These are phyloP conservation scores for Suhomyces panamericanus DNA, from an alignment of 1,139 yeast genomes.

Conservation along the genomic window DNA sequence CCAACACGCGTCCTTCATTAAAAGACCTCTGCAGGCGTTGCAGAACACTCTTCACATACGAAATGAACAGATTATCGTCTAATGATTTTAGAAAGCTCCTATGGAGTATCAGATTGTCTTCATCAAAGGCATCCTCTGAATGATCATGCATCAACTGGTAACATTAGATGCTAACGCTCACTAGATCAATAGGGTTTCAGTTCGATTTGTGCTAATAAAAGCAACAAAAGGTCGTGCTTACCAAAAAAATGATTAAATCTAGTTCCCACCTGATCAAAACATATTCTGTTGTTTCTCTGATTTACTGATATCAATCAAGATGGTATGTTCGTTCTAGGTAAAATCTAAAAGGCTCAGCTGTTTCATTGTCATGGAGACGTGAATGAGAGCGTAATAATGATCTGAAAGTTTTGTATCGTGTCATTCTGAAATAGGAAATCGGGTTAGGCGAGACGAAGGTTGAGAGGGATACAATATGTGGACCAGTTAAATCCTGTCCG, in stretches of 20 bases:
- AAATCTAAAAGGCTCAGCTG: not conserved
- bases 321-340: not conserved
- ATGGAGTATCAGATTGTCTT: slow-evolving; percentile 14
- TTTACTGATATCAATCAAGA: not conserved
- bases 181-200: not conserved
- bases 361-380: too few species aligned
- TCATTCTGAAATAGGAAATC: slow-evolving; percentile 1
- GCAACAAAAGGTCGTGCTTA: not conserved
- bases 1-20: slow-evolving; percentile 7
- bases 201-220: not conserved
- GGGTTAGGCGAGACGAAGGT: slow-evolving; percentile 1
- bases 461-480: not conserved
- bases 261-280: not conserved
- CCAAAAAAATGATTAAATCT: not conserved
- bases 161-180: not conserved
- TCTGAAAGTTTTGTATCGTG: not conserved
- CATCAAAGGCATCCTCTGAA: not conserved
- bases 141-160: not conserved
- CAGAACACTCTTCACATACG: slow-evolving; percentile 37
- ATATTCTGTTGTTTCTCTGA: not conserved
- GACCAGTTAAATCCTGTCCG: not conserved
- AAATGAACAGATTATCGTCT: slow-evolving; percentile 42
- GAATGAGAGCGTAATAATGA: not conserved
- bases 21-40: slow-evolving; percentile 19
- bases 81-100: slow-evolving; percentile 33